phyloP scores from a whole-genome alignment of 192 early-diverging fungal genomes.

The Kickxella alabastrina region DNA sequence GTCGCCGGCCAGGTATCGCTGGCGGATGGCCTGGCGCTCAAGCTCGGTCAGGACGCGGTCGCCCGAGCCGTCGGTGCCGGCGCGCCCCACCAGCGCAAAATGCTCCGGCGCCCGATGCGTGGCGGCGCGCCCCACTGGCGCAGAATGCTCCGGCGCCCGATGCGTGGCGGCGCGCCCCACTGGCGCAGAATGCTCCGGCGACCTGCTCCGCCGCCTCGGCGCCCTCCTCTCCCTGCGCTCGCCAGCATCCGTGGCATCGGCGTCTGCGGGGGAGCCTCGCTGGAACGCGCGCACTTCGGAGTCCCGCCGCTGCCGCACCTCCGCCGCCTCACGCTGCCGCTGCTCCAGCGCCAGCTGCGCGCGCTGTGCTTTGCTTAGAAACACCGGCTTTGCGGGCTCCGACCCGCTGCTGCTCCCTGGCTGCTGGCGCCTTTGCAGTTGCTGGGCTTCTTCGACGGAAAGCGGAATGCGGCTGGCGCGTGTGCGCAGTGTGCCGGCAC shows the following conservation, averaged over 20 bases:
- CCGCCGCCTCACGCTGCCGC: slow-evolving; percentile 77
- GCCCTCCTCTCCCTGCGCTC: slow-evolving; percentile 1
- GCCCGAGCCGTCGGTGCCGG: slow-evolving; percentile 34
- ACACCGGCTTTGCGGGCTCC: slow-evolving; percentile 49
- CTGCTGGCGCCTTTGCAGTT: no score
- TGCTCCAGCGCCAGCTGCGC: slow-evolving; percentile 80
- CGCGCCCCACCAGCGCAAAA: slow-evolving; percentile 22
- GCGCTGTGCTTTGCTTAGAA: slow-evolving; percentile 89
- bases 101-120: not conserved
- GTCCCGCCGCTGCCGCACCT: slow-evolving; percentile 58
- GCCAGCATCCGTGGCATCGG: not conserved
- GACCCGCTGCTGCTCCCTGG: slow-evolving; percentile 15
- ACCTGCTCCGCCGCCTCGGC: slow-evolving; percentile 19
- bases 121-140: not conserved
- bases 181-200: not conserved
- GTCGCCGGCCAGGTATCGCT: slow-evolving; percentile 84
- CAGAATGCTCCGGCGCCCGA: not conserved
- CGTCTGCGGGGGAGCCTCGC: not conserved
- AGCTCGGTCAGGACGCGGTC: slow-evolving; percentile 52
- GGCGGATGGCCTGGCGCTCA: slow-evolving; percentile 63
- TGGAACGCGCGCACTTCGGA: slow-evolving; percentile 47
- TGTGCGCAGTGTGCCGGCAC: no score
- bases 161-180: slow-evolving; percentile 7
- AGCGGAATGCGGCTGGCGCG: slow-evolving; percentile 8
- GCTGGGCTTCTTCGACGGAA: slow-evolving; percentile 43